Percentiles rank a stretch among this genome's conserved stretches.
phyloP scores from a whole-genome alignment of 371 early-diverging fungal genomes.

The Zychaea mexicana region DNA sequence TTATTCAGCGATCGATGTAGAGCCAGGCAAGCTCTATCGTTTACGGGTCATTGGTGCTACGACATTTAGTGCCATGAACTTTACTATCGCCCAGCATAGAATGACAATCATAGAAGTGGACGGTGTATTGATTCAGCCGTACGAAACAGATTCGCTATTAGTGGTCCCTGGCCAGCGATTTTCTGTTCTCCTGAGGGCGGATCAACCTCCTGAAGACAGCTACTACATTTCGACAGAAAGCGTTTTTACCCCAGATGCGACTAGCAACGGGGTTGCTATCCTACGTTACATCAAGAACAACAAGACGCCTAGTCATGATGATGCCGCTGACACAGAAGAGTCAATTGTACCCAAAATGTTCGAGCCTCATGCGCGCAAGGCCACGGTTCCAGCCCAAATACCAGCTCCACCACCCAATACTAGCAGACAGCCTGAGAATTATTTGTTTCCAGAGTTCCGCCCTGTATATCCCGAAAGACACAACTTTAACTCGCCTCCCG shows the following conservation, averaged over 20 bases:
- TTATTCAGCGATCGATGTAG: slow-evolving; percentile 35
- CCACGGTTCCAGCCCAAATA: background rate
- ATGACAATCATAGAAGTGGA: slow-evolving; percentile 55
- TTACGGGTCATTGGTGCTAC: slow-evolving; percentile 42
- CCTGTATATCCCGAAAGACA: background rate
- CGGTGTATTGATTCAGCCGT: slow-evolving; percentile 26
- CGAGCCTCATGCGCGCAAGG: background rate
- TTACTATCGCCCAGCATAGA: slow-evolving; percentile 40
- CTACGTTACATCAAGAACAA: slow-evolving; percentile 10
- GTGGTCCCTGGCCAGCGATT: slow-evolving; percentile 28
- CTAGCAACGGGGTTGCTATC: slow-evolving; percentile 19
- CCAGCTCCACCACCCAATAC: background rate
- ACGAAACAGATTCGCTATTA: slow-evolving; percentile 11
- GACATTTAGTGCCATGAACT: slow-evolving; percentile 30
- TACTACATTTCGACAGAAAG: slow-evolving; percentile 12
- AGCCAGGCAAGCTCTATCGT: slow-evolving; percentile 38
- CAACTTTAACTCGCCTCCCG: slow-evolving; percentile 13
- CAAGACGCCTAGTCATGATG: no score
- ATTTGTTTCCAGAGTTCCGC: background rate
- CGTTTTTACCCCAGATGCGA: background rate
- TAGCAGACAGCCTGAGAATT: background rate
- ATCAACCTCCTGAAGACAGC: slow-evolving; percentile 14
- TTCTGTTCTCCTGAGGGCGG: slow-evolving; percentile 22
- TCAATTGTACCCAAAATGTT: background rate
- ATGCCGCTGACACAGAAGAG: no score